These are phyloP conservation scores for Pestalotiopsis sp. DNA, from an alignment of 2,329 filamentous ascomycete species.

Conservation along the genomic window DNA sequence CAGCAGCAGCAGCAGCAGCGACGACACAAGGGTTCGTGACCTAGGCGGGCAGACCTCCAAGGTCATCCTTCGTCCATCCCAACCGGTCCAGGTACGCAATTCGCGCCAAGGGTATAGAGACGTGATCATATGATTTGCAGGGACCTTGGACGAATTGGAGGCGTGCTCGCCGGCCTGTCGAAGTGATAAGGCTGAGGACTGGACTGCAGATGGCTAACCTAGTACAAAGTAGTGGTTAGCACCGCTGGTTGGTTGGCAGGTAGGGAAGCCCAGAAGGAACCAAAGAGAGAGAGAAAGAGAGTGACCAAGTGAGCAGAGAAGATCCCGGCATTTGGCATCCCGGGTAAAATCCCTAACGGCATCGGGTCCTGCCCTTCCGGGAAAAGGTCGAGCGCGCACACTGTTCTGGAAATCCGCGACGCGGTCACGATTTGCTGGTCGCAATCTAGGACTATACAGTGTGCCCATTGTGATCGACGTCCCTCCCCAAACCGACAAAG, in stretches of 20 bases:
- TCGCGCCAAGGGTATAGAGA: background rate
- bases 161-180: background rate
- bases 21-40: background rate
- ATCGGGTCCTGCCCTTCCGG: background rate
- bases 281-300: background rate
- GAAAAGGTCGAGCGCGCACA: background rate
- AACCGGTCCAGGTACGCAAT: background rate
- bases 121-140: background rate
- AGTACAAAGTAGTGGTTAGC: background rate
- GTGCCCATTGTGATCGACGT: background rate
- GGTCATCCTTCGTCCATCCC: background rate
- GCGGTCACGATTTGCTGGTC: background rate
- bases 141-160: background rate
- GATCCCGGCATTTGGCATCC: background rate
- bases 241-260: background rate
- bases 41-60: background rate
- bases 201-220: background rate
- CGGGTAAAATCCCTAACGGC: background rate
- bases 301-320: background rate
- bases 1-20: background rate
- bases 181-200: slow-evolving; percentile 7
- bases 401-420: background rate
- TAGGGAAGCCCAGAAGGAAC: background rate
- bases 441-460: background rate
- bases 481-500: background rate